Evolutionary conservation across 495 filamentous ascomycete genomes (phyloP), one percentile per base, ranked within the genome.

Genomic region (Hamigera avellanea): DNA sequence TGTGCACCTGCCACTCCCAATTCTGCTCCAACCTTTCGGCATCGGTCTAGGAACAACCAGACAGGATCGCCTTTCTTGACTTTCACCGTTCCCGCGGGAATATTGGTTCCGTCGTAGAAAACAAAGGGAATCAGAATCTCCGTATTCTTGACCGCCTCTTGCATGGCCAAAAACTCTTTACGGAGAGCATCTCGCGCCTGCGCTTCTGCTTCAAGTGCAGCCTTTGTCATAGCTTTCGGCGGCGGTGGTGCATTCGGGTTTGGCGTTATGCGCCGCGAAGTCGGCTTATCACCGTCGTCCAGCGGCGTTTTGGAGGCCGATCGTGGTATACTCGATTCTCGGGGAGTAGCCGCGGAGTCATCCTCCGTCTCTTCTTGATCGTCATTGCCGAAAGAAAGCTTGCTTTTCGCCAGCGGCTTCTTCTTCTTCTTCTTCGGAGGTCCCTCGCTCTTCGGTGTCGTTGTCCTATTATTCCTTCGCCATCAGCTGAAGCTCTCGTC

Each of bases 31-130:
- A 93, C 81, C 50, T 94, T 95, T 37, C 87, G 66, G 43, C 85
- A 87, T 44, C 83, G 76, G 53, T 96, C 91, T 3, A 98, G 63
- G 41, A 95, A 94, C 9, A 94, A 49, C 88, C 89, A 95, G 12
- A 91, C 65, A 33, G 72, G 76, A 45, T 95, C 88, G 0, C 91
- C 91, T 51, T 98, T 98, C 61, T 86, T 95, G 35, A 95, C 76
- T 43, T 75, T 76, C 50, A 78, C 89, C 14, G 70, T 64, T 14
- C 93, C 81, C 17, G 83, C 79, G 1, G 87, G 79, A n/a, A 84
- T 87, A 56, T 91, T 89, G 3, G 86, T 93, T n/a, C 91, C 91
- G 40, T 98, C 93, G 58, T 94, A 96, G 52, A 98, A 96, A 15
- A 95, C 86, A 58, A 98, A 98, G 0, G 91, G 91, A 2, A 98